Base-by-base conservation (phyloP, 192 early-diverging fungal genomes). In the Umbelopsis sp. region DNA sequence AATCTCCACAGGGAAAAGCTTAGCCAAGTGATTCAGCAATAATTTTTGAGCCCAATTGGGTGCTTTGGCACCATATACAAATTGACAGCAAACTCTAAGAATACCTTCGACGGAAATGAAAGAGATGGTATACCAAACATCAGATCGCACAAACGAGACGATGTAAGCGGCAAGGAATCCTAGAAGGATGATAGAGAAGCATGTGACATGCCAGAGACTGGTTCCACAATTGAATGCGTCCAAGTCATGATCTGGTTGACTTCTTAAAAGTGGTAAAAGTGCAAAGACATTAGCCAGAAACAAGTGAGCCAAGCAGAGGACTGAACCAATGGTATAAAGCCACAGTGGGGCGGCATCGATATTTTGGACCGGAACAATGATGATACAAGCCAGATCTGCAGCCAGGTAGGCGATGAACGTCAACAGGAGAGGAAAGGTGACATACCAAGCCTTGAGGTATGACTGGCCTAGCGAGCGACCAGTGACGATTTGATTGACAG, bases 91-190 rank as follows among this genome's bases (percentile, higher is more conserved):
- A 30, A 61, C 55, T 16, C 55, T 30, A 16, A 61, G 55, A 35
- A 61, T 61, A 16, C 55, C 55, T 25, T 61, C 55, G 5, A 61
- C 55, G 18, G 55, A 61, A 15, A 61, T 61, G 25, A 61, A 61
- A 30, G 55, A 61, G 18, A 61, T 61, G 27, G 55, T 61, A 61
- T 61, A 61, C 55, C 55, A 61, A 30, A 61, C 27, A 35, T 61
- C 55, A 0, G 55, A 61, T 4, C 55, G 55, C 27, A 61, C 55
- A 61, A 61, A 61, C 10, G 55, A 61, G 16, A 61, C 55, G 16
- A 61, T n/a, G 30, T 61, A 61, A 4, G 55, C 55, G 0, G 55
- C 55, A 30, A 61, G 12, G 55, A 61, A 61, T 35, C 27, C 55
- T 5, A 61, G 30, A 2, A 61, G 55, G 18, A 61, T 25, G 25